Evolutionary conservation across 768 basidiomycete genomes (phyloP), one percentile per base, ranked within the genome.

Genomic region (Artomyces pyxidatus): DNA sequence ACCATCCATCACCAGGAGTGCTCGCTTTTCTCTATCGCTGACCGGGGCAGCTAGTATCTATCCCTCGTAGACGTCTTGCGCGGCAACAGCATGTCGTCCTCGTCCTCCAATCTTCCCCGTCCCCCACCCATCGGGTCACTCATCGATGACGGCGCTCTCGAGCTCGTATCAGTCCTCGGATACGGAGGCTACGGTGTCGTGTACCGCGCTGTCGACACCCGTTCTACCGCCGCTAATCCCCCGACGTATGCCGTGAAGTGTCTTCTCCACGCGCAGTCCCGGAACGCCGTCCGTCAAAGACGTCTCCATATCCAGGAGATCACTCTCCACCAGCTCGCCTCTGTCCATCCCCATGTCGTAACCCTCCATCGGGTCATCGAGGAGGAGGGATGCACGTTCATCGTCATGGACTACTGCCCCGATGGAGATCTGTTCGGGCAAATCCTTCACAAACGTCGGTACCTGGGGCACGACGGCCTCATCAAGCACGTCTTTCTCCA

Each of bases 121-220:
- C 74, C 55, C 67, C 73, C 73, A 29, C 63, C 71, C 53, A 68
- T 86, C 53, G 93, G 93, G 39, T 83, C 84, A 54, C 67, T 80
- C 63, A 89, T 98, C 71, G 90, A 94, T 74, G 75, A 79, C 54
- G 83, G 81, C 57, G 70, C 79, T 42, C 79, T 97, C 50, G 78
- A 92, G 66, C 83, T 98, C 52, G 78, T 87, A 58, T 81, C 87
- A 59, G 77, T 94, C 54, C 79, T 98, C 43, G 95, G 95, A 29
- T 80, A 87, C 28, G 95, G 95, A 11, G 94, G 94, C 21, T 98
- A 96, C 63, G 95, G 95, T 47, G 83, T 93, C 58, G 95, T 97
- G 10, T 96, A 95, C 65, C 85, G 88, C 48, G 94, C 90, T 22
- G 72, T 87, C 51, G 86, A 88, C 62, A 65, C 69, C 11, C 61